Base-by-base conservation (phyloP, 176 grass and related monocot genomes). In the Areca catechu region DNA sequence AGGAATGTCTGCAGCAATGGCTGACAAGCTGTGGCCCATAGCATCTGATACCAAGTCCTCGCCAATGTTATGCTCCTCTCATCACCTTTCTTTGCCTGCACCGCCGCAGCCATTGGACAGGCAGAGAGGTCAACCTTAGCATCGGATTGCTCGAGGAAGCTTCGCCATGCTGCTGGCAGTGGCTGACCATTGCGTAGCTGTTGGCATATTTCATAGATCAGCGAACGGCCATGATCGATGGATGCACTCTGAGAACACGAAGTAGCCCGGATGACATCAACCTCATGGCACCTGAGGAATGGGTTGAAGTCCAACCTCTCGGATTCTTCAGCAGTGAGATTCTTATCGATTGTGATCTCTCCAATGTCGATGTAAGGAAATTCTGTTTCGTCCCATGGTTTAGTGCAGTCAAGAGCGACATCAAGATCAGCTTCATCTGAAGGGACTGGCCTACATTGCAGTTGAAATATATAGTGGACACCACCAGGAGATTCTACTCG, bases 301-400 rank as follows among this genome's bases (percentile, higher is more conserved):
- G 80, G 80, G 61, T 89, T 89, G 80, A 89, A 89, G 66, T 84
- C 80, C 0, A 89, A 80, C 61, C 64, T 77, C 70, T 84, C 80
- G 4, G 85, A 80, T 61, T 84, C 80, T 16, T 70, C 77, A 4
- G 74, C 24, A 3, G 80, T 58, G 19, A 89, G 9, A 47, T 75
- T 89, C 30, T 30, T 27, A 27, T 59, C 65, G 4, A 89, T 77
- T 66, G 47, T 71, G n/a, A 89, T 74, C 65, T 84, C 80, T 5
- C 85, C 85, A 1, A 89, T 69, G 20, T 84, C 73, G 4, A 84
- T 30, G 70, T 80, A 71, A 0, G 85, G 80, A 66, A 67, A 84
- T 75, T 77, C 77, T 0, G 52, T 50, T 74, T 83, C 80, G n/a
- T 80, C 80, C 85, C 85, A 89, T 4, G 80, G 77, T 70, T 55